phyloP scores from a whole-genome alignment of 257 asterid species.

The Thymus quinquecostatus region DNA sequence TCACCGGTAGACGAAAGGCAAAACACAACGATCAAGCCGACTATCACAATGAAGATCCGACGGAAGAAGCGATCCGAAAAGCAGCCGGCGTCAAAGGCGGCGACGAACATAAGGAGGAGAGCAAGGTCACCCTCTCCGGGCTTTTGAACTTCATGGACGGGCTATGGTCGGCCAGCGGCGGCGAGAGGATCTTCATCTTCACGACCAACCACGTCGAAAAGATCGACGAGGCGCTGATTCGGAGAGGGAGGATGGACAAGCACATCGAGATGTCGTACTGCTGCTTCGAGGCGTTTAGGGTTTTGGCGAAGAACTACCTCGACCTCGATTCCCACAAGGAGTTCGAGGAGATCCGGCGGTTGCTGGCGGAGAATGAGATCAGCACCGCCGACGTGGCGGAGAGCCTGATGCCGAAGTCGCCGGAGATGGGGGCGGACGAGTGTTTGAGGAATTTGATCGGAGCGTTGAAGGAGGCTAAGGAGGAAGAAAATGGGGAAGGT shows the following conservation, averaged over 20 bases:
- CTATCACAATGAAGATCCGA: background rate
- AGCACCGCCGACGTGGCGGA: slow-evolving; percentile 29
- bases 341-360: slow-evolving; percentile 5
- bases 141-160: slow-evolving; percentile 30
- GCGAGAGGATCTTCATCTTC: slow-evolving; percentile 28
- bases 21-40: background rate
- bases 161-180: slow-evolving; percentile 25
- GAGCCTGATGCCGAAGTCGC: slow-evolving; percentile 14
- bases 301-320: slow-evolving; percentile 21
- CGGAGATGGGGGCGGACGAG: background rate
- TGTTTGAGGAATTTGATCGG: slow-evolving; percentile 15
- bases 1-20: slow-evolving; percentile 12
- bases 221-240: slow-evolving; percentile 16
- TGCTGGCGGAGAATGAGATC: slow-evolving; percentile 8
- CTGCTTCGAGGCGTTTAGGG: slow-evolving; percentile 25
- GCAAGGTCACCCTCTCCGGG: slow-evolving; percentile 23
- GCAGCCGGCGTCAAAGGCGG: background rate
- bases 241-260: slow-evolving; percentile 26
- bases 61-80: background rate
- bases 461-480: background rate
- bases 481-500: background rate
- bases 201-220: slow-evolving; percentile 22
- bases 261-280: slow-evolving; percentile 29
- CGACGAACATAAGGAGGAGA: background rate
- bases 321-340: background rate